Evolutionary conservation across 1,284 basidiomycete species (phyloP).

Genomic region (Phellopilus nigrolimitatus): DNA sequence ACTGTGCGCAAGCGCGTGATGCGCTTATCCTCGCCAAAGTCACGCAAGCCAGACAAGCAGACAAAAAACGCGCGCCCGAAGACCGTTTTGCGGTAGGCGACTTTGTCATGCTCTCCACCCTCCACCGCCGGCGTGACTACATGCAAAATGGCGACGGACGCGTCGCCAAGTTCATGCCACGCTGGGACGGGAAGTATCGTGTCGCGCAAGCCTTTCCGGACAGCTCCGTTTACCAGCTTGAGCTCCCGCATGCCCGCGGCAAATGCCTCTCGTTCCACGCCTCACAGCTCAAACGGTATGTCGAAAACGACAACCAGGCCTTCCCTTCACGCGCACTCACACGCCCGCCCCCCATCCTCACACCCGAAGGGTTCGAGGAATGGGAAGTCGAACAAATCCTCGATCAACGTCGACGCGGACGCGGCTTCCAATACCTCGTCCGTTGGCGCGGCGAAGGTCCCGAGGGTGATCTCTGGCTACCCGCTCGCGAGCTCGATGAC

Average conservation of each 20-base stretch:
- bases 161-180: constrained; percentile 28
- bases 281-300: constrained; percentile 9
- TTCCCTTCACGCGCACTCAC: constrained; percentile 2
- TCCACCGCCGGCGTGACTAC: constrained; percentile 19
- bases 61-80: constrained; percentile 18
- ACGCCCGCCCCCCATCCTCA: constrained; percentile 1
- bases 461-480: constrained; percentile 23
- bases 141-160: constrained; percentile 17
- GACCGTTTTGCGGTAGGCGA: constrained; percentile 19
- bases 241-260: constrained; percentile 19
- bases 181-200: constrained; percentile 25
- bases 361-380: constrained; percentile 4
- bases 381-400: constrained; percentile 7
- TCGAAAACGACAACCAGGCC: neutral
- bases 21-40: constrained; percentile 4
- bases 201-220: constrained; percentile 21
- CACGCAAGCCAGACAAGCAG: constrained; percentile 22
- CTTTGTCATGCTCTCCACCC: constrained; percentile 22
- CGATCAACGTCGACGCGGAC: constrained; percentile 2
- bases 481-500: constrained; percentile 20
- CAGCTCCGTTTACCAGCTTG: constrained; percentile 25
- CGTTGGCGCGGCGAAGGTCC: constrained; percentile 19
- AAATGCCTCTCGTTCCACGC: constrained; percentile 27
- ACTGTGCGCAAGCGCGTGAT: neutral
- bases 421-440: constrained; percentile 15